These are phyloP conservation scores for Phragmites australis DNA, from an alignment of 176 grass and related monocot species.

Conservation along the genomic window DNA sequence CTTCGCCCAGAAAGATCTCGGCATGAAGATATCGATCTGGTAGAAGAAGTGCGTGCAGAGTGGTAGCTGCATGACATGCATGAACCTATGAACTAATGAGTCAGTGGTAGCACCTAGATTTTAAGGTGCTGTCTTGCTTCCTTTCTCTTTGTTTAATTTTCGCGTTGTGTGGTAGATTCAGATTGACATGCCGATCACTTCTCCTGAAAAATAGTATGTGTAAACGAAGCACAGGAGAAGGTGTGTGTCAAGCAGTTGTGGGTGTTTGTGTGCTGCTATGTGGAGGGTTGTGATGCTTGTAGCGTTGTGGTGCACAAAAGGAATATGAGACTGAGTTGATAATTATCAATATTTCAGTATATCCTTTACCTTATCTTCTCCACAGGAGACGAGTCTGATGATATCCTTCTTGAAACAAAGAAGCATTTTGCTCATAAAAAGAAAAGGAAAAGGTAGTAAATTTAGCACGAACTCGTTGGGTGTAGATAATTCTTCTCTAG, in stretches of 20 bases:
- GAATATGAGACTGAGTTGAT: background rate
- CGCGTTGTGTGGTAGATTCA: background rate
- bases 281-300: background rate
- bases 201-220: background rate
- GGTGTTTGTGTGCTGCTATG: background rate
- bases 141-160: too few relatives aligned
- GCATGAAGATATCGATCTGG: slow-evolving; percentile 45
- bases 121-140: background rate
- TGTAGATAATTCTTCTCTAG: too few relatives aligned
- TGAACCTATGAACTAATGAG: background rate
- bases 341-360: too few relatives aligned
- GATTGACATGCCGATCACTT: background rate
- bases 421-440: too few relatives aligned
- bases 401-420: too few relatives aligned
- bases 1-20: slow-evolving; percentile 47
- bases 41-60: background rate
- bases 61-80: background rate
- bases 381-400: too few relatives aligned
- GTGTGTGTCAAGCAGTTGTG: background rate
- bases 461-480: too few relatives aligned
- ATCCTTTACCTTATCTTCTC: too few relatives aligned
- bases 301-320: too few relatives aligned
- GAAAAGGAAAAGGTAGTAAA: too few relatives aligned
- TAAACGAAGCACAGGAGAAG: background rate
- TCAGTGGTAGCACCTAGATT: background rate